Conservation (phyloP, 2,329 filamentous ascomycete species). For the Nigrospora oryzae region DNA sequence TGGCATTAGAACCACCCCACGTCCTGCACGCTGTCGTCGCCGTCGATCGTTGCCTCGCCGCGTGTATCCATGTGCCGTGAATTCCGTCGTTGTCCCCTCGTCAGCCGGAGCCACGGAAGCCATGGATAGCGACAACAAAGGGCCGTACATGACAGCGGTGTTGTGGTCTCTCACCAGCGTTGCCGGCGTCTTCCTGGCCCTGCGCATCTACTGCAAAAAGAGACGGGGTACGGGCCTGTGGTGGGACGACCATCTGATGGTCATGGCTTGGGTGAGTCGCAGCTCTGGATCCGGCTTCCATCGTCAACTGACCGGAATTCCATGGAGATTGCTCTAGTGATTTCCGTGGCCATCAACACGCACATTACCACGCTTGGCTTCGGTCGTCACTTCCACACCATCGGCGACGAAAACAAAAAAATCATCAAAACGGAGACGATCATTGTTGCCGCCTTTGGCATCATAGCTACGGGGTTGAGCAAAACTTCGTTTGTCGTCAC, state of each 20-base stretch:
- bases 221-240: slow-evolving; percentile 24
- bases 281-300: not conserved
- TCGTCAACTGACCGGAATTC: not conserved
- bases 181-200: slow-evolving; percentile 15
- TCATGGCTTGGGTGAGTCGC: slow-evolving; percentile 24
- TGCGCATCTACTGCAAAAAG: slow-evolving; percentile 27
- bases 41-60: too few species aligned
- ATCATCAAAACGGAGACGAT: slow-evolving; percentile 12
- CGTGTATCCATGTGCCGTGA: too few species aligned
- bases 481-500: slow-evolving; percentile 14
- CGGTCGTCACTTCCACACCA: slow-evolving; percentile 10
- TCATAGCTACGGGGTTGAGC: slow-evolving; percentile 11
- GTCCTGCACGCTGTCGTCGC: too few species aligned
- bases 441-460: slow-evolving; percentile 10
- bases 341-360: slow-evolving; percentile 20
- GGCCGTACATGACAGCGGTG: slow-evolving; percentile 17
- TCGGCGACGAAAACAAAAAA: slow-evolving; percentile 8
- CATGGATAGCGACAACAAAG: slow-evolving; percentile 13
- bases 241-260: slow-evolving; percentile 27
- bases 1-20: too few species aligned
- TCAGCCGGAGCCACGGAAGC: not conserved
- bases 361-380: slow-evolving; percentile 20
- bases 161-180: slow-evolving; percentile 18
- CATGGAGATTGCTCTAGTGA: slow-evolving; percentile 15
- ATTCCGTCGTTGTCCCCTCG: too few species aligned